Evolutionary conservation across 2,329 filamentous ascomycete genomes (phyloP).

Genomic region (Sarocladium kiliense): DNA sequence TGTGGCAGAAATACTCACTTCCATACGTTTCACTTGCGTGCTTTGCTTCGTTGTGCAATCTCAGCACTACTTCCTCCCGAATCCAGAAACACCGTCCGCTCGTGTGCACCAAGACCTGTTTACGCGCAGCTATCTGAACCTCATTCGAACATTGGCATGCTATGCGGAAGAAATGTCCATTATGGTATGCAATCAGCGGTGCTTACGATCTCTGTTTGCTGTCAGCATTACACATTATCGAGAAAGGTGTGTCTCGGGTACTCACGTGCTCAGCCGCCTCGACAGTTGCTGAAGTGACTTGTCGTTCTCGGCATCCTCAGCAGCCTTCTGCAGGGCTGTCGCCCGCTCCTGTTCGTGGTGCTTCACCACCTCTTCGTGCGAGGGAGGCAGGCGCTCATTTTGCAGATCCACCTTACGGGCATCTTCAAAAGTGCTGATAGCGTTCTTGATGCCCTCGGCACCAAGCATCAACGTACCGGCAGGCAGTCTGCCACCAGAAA

Average conservation of each 20-base stretch:
- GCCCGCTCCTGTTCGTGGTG: constrained; percentile 77
- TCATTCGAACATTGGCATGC: background rate
- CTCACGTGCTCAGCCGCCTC: constrained; percentile 87
- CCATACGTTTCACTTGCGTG: background rate
- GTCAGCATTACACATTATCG: background rate
- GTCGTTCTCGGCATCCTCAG: constrained; percentile 87
- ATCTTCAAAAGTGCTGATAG: constrained; percentile 94
- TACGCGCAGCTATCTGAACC: background rate
- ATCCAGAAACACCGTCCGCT: background rate
- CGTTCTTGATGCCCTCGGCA: constrained; percentile 97
- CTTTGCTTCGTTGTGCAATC: constrained; percentile 1
- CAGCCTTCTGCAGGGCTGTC: constrained; percentile 80
- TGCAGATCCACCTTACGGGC: constrained; percentile 94
- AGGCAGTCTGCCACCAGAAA: constrained; percentile 84
- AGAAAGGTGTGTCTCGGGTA: constrained; percentile 6
- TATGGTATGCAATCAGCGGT: constrained; percentile 9
- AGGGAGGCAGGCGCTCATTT: constrained; percentile 91
- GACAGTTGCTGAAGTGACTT: constrained; percentile 80
- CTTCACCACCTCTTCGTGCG: constrained; percentile 82
- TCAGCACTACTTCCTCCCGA: background rate
- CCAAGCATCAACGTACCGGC: constrained; percentile 97
- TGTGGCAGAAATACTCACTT: background rate
- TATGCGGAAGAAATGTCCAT: background rate
- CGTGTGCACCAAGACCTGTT: background rate
- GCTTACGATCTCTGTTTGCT: constrained; percentile 16